Percentiles rank a stretch among this genome's conserved stretches.
These are phyloP conservation scores for Penicillium sp. DNA, from an alignment of 2,329 filamentous ascomycete genomes.

Conservation along the genomic window DNA sequence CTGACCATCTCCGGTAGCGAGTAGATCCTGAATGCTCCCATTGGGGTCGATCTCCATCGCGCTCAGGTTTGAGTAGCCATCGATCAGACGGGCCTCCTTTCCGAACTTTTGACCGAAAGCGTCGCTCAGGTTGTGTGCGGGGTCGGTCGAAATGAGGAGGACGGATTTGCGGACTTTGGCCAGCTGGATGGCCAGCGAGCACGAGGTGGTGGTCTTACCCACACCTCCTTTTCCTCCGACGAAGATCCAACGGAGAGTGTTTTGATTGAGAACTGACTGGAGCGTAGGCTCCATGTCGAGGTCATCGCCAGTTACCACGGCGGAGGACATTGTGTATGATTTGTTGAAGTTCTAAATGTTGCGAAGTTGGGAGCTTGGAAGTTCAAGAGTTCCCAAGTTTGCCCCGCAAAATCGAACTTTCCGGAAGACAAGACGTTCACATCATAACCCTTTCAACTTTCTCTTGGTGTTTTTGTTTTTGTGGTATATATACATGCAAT, in stretches of 20 bases:
- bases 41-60: conserved; percentile 99
- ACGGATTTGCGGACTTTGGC: conserved; percentile 93
- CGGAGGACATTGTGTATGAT: conserved; percentile 41
- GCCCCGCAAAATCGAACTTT: conserved; percentile 36
- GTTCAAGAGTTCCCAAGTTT: conserved; percentile 18
- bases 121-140: conserved; percentile 95
- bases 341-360: conserved; percentile 1
- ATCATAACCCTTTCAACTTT: background rate
- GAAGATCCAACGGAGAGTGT: conserved; percentile 96
- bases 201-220: conserved; percentile 99
- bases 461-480: background rate
- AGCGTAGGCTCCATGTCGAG: conserved; percentile 81
- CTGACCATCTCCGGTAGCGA: conserved; percentile 71
- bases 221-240: conserved; percentile 98
- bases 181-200: conserved; percentile 96
- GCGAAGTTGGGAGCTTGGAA: background rate
- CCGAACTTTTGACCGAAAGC: conserved; percentile 99
- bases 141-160: conserved; percentile 96
- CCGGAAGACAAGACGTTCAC: conserved; percentile 26
- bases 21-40: conserved; percentile 91
- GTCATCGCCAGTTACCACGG: conserved; percentile 58
- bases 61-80: conserved; percentile 89
- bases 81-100: conserved; percentile 90
- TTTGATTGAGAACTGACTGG: conserved; percentile 92
- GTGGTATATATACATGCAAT: background rate